Evolutionary conservation across 2,329 filamentous ascomycete species (phyloP).

Genomic region (Hymenoscyphus fraxineus): DNA sequence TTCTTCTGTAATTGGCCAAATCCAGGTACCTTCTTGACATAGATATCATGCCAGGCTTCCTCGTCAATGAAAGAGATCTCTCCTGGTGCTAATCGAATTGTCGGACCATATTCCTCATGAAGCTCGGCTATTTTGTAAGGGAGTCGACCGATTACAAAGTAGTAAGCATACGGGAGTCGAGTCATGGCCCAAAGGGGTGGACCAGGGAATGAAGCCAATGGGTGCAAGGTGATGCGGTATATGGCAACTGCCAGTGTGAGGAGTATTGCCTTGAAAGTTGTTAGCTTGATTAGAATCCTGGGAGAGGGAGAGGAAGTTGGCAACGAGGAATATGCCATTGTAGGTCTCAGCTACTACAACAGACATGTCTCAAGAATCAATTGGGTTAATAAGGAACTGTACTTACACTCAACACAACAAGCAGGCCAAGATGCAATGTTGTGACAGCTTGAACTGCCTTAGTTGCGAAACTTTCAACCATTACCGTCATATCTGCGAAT

Average conservation of each 20-base stretch:
- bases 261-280: background rate
- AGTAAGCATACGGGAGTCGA: background rate
- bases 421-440: background rate
- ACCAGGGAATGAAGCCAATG: conserved; percentile 2
- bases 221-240: conserved; percentile 5
- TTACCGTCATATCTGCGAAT: background rate
- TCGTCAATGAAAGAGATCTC: conserved; percentile 5
- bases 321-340: background rate
- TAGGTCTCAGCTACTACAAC: too few species aligned
- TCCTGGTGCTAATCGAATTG: conserved; percentile 4
- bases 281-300: background rate
- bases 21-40: background rate
- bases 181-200: conserved; percentile 5
- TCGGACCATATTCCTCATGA: conserved; percentile 8
- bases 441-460: background rate
- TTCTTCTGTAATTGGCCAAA: conserved; percentile 2
- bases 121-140: conserved; percentile 4
- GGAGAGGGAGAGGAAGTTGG: background rate
- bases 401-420: background rate
- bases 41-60: conserved; percentile 9
- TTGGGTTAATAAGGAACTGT: too few species aligned
- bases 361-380: too few species aligned
- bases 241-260: background rate
- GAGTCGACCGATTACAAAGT: background rate
- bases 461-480: background rate